These are phyloP conservation scores for Apiotrichum siamense DNA, from an alignment of 1,284 basidiomycete genomes.

Conservation along the genomic window DNA sequence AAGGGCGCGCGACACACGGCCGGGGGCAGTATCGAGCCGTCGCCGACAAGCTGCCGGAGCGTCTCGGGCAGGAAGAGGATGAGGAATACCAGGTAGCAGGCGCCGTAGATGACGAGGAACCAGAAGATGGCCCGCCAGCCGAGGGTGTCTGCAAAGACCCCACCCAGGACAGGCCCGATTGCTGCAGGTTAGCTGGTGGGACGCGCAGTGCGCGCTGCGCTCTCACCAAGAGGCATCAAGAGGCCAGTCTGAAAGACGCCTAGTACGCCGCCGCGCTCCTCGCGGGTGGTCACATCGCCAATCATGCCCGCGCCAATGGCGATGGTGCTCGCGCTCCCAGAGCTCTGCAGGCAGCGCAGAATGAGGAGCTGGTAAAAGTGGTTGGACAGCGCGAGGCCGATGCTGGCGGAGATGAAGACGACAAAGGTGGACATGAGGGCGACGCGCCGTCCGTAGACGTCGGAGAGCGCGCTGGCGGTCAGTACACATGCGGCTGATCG, in stretches of 20 bases:
- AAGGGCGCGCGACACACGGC: slow-evolving; percentile 50
- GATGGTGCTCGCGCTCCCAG: slow-evolving; percentile 4
- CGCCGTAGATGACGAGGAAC: slow-evolving; percentile 34
- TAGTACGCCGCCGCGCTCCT: slow-evolving; percentile 1
- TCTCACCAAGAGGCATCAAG: background rate
- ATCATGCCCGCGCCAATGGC: slow-evolving; percentile 16
- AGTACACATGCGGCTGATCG: slow-evolving; percentile 31
- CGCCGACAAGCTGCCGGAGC: slow-evolving; percentile 48
- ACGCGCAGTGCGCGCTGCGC: too few relatives aligned
- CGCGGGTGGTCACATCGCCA: slow-evolving; percentile 4
- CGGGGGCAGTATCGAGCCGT: slow-evolving; percentile 34
- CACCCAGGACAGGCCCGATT: slow-evolving; percentile 23
- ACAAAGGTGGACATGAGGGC: slow-evolving; percentile 4
- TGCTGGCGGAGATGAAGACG: slow-evolving; percentile 3
- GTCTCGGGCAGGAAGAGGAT: slow-evolving; percentile 60
- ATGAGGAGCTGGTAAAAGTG: slow-evolving; percentile 8
- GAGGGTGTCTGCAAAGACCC: slow-evolving; percentile 32
- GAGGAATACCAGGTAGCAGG: slow-evolving; percentile 27
- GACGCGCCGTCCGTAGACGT: slow-evolving; percentile 3
- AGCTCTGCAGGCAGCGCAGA: slow-evolving; percentile 4
- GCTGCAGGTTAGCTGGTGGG: background rate
- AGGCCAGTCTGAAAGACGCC: background rate
- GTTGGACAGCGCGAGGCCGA: slow-evolving; percentile 7
- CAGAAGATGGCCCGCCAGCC: slow-evolving; percentile 40
- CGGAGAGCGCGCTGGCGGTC: background rate